Evolutionary conservation across 306 rosid genomes (phyloP).

Genomic region (Acacia crassicarpa): DNA sequence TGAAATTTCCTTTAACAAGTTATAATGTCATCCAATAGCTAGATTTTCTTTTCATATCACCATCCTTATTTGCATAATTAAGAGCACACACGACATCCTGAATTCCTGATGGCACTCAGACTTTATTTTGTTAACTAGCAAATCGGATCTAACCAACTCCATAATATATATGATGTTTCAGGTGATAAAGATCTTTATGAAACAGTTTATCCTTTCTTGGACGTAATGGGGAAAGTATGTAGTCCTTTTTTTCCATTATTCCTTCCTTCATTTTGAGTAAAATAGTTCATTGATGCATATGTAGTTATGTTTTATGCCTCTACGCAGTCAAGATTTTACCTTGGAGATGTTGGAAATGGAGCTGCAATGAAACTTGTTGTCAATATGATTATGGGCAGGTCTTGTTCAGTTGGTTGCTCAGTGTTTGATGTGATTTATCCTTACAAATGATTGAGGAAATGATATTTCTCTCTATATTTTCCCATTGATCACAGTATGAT

Average conservation of each 20-base stretch:
- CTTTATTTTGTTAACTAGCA: conserved; percentile 14
- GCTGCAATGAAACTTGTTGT: conserved; percentile 98
- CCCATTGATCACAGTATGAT: conserved; percentile 68
- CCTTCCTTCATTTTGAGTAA: conserved; percentile 5
- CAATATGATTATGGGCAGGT: conserved; percentile 99
- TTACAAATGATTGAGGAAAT: conserved; percentile 30
- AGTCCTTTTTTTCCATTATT: not conserved
- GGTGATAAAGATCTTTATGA: conserved; percentile 87
- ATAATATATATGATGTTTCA: conserved; percentile 48
- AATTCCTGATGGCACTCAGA: not conserved
- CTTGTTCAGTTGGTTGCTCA: conserved; percentile 17
- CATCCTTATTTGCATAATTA: conserved; percentile 20
- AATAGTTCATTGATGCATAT: not conserved
- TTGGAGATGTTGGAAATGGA: conserved; percentile 94
- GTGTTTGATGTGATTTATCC: conserved; percentile 25
- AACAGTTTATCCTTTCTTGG: conserved; percentile 61
- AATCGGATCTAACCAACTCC: conserved; percentile 36
- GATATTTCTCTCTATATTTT: conserved; percentile 12
- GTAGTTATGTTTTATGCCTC: conserved; percentile 36
- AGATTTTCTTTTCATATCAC: not conserved
- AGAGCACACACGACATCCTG: not conserved
- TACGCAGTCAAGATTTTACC: conserved; percentile 81
- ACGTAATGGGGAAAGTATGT: conserved; percentile 94
- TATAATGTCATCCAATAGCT: not conserved
- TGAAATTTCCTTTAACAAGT: conserved; percentile 13